Conservation (phyloP, 2,329 filamentous ascomycete species). For the Trichoderma afroharzianum region DNA sequence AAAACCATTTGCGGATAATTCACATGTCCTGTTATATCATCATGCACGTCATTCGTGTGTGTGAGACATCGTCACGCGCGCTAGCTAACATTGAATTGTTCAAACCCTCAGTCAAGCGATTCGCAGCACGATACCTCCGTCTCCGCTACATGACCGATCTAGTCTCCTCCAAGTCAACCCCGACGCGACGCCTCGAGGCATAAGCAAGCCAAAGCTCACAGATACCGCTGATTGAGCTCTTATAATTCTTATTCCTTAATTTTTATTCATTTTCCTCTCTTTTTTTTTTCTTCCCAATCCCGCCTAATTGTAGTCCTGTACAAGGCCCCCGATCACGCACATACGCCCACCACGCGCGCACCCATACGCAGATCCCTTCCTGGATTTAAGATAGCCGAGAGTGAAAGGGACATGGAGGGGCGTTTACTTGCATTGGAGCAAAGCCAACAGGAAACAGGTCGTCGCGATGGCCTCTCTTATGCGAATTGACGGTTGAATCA, state of each 20-base stretch:
- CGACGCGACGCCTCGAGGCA: slow-evolving; percentile 12
- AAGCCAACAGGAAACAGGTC: neutral
- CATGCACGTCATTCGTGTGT: slow-evolving; percentile 12
- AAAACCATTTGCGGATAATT: neutral
- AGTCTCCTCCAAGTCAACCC: slow-evolving; percentile 5
- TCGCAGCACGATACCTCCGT: slow-evolving; percentile 12
- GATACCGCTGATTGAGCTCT: neutral
- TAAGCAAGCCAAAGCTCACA: neutral
- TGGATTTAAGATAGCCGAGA: slow-evolving; percentile 4
- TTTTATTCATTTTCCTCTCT: neutral
- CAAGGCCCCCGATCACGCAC: neutral
- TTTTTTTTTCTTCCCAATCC: neutral
- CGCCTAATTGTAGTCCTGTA: neutral
- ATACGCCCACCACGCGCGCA: neutral
- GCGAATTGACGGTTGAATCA: neutral
- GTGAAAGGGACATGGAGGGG: neutral
- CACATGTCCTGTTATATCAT: neutral
- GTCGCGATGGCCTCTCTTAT: neutral
- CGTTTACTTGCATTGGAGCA: neutral
- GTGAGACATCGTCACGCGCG: neutral
- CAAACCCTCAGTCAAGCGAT: slow-evolving; percentile 7
- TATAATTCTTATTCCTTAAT: neutral
- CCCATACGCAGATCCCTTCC: slow-evolving; percentile 5
- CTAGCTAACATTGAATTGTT: slow-evolving; percentile 1
- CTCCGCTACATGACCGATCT: slow-evolving; percentile 13